Conservation (phyloP, 192 early-diverging fungal species). For the Coemansia sp. region DNA sequence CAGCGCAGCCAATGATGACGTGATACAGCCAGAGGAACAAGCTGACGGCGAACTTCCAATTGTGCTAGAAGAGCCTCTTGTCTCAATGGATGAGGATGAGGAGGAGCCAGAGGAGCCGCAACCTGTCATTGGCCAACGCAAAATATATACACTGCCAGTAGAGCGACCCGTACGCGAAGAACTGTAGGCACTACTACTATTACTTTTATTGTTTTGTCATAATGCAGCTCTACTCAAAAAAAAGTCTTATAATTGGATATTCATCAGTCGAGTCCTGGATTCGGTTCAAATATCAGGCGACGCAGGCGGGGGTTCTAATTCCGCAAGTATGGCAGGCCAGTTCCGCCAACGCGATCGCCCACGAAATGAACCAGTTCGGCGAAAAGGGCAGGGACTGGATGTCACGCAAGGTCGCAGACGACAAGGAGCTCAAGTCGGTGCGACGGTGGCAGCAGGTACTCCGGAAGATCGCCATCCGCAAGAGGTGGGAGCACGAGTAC, state of each 20-base stretch:
- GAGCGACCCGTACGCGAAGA: slow-evolving; percentile 20
- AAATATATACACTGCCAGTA: slow-evolving; percentile 16
- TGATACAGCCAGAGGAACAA: neutral
- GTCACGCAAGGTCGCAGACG: too few relatives aligned
- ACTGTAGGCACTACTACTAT: neutral
- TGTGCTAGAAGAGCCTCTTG: neutral
- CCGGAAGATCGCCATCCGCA: too few relatives aligned
- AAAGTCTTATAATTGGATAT: too few relatives aligned
- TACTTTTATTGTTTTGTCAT: neutral
- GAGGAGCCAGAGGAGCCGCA: neutral
- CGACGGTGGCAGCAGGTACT: too few relatives aligned
- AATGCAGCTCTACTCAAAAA: too few relatives aligned
- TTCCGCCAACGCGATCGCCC: too few relatives aligned
- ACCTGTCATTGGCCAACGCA: neutral
- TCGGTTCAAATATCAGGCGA: neutral
- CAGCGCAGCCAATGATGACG: neutral
- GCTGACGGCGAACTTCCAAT: neutral
- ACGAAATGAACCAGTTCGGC: too few relatives aligned
- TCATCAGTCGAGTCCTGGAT: too few relatives aligned
- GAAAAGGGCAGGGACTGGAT: too few relatives aligned
- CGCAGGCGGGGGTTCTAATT: neutral
- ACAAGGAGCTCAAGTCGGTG: too few relatives aligned
- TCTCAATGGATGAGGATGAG: neutral
- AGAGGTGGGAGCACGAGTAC: too few relatives aligned
- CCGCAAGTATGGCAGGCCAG: too few relatives aligned